phyloP scores from a whole-genome alignment of 2,329 filamentous ascomycete genomes.

The Endocalyx cinctus region DNA sequence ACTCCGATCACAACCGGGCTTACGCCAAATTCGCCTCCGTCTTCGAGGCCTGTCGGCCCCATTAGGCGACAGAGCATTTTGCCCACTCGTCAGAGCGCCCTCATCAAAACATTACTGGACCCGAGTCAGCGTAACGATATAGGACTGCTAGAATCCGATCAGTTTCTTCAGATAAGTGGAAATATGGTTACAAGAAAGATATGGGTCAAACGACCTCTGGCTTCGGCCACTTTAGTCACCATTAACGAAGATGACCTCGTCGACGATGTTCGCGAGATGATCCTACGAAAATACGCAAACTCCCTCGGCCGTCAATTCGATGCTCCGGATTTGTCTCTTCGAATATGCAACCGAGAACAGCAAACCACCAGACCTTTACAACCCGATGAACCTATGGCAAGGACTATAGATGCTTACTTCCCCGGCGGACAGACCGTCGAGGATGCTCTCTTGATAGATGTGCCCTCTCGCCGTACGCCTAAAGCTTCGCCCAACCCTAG shows the following conservation, averaged over 20 bases:
- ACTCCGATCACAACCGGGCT: conserved; percentile 9
- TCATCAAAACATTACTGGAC: conserved; percentile 51
- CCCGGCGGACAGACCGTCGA: conserved; percentile 82
- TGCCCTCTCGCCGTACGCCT: conserved; percentile 71
- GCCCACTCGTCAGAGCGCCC: conserved; percentile 37
- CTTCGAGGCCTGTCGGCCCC: conserved; percentile 24
- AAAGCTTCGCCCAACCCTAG: conserved; percentile 64
- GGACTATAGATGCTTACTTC: conserved; percentile 76
- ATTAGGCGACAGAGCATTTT: conserved; percentile 40
- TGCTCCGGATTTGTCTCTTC: conserved; percentile 79
- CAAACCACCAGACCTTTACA: conserved; percentile 65
- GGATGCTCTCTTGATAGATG: conserved; percentile 87
- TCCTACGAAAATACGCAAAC: conserved; percentile 89
- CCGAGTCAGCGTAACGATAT: conserved; percentile 34
- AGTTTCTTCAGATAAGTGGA: conserved; percentile 35
- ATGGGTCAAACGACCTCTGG: conserved; percentile 86
- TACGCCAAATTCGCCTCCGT: conserved; percentile 14
- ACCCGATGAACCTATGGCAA: conserved; percentile 79
- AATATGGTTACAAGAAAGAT: conserved; percentile 72
- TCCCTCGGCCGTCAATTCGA: conserved; percentile 86
- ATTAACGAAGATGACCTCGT: conserved; percentile 86
- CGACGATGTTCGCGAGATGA: conserved; percentile 89
- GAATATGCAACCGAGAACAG: conserved; percentile 68
- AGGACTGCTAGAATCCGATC: conserved; percentile 34
- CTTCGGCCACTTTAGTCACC: conserved; percentile 81